phyloP scores from a whole-genome alignment of 1,284 basidiomycete genomes.

The Fomes fomentarius region DNA sequence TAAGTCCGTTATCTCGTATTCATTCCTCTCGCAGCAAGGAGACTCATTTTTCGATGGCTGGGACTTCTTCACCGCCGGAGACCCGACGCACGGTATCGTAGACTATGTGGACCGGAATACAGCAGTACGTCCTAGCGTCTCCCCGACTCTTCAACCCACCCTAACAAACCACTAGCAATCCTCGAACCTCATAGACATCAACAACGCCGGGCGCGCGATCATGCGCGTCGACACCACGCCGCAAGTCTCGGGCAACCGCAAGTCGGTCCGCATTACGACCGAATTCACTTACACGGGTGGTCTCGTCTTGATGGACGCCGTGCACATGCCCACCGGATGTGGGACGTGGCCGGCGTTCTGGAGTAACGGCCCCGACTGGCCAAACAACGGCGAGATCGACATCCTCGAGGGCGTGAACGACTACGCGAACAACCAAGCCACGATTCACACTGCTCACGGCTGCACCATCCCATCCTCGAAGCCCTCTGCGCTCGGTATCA shows the following conservation, averaged over 20 bases:
- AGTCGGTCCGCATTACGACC: conserved; percentile 79
- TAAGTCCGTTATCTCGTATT: neutral
- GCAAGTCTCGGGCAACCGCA: conserved; percentile 64
- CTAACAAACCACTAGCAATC: conserved; percentile 40
- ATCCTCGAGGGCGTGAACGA: conserved; percentile 84
- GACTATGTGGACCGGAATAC: conserved; percentile 59
- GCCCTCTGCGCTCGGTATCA: conserved; percentile 55
- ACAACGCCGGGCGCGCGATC: conserved; percentile 70
- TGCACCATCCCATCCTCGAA: conserved; percentile 63
- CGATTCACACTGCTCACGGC: conserved; percentile 78
- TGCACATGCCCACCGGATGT: conserved; percentile 90
- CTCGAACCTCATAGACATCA: conserved; percentile 59
- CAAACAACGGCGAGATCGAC: conserved; percentile 80
- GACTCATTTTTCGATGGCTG: conserved; percentile 80
- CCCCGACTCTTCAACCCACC: conserved; percentile 8
- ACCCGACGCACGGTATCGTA: conserved; percentile 82
- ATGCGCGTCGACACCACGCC: conserved; percentile 87
- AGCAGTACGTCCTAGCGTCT: conserved; percentile 48
- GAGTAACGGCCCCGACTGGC: conserved; percentile 72
- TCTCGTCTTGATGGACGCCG: conserved; percentile 79
- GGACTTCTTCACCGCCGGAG: conserved; percentile 71
- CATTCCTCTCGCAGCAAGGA: conserved; percentile 49
- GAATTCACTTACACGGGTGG: conserved; percentile 65
- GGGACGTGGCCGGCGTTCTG: conserved; percentile 80
- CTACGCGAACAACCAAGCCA: conserved; percentile 79